Evolutionary conservation across 1,284 basidiomycete species (phyloP), one percentile per base, ranked within the genome.

Genomic region (Apiotrichum laibachii): DNA sequence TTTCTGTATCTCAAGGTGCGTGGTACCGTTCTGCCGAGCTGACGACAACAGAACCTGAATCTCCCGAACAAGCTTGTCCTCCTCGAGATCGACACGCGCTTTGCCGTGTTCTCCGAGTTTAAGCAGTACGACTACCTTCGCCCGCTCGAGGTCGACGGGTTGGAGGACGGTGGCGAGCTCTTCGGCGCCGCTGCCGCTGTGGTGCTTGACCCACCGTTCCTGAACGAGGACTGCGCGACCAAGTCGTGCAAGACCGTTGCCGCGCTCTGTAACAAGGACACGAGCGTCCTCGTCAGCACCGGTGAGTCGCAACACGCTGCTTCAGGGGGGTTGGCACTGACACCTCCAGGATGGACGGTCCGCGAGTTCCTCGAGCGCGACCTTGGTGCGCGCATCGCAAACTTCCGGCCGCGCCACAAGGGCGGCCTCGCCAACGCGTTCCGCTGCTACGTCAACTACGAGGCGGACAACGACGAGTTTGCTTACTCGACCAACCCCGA

Each of bases 41-140:
- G 12, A 33, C 43, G 4, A 26, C 21, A 9, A 9, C 37, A 61
- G 60, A 61, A 57, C 47, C 56, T 57, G 49, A 19, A 31, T n/a
- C 43, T 61, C 13, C 39, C 53, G 18, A 61, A 57, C 53, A 50
- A 39, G n/a, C 60, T 61, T 16, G 21, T 61, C 6, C 53, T 61
- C 10, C 56, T 61, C 37, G 60, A 61, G 49, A 52, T 48, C 12
- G 60, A 61, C 60, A 11, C 44, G 9, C 60, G 60, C n/a, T 61
- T 61, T 31, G 37, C 51, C 39, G 53, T 61, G 18, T 61, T 57
- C 53, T 35, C 55, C 49, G 60, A 61, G 53, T 61, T 57, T 49
- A 44, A 19, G 19, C 11, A 22, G 10, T 61, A 61, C 56, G 60
- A 61, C 45, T 57, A 52, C 50, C 35, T n/a, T 18, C 43, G 43